These are phyloP conservation scores for Cyphellophora attinorum DNA, from an alignment of 2,329 filamentous ascomycete species.

Conservation along the genomic window DNA sequence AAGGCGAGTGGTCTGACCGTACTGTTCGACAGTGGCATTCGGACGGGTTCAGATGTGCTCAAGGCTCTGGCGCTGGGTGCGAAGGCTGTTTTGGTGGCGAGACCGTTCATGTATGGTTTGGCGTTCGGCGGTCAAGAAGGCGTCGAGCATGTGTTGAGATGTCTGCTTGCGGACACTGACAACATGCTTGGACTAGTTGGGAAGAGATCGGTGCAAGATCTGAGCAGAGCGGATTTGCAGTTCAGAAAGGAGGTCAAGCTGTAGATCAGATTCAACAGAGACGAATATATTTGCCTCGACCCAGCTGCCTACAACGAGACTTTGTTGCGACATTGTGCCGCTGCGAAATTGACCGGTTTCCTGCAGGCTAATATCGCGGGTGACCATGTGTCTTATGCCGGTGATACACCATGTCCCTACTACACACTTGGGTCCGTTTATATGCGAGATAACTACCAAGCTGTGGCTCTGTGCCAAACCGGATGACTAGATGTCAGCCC, in stretches of 20 bases:
- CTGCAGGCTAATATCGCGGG: too few relatives aligned
- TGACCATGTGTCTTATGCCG: too few relatives aligned
- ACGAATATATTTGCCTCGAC: too few relatives aligned
- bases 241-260: conserved; percentile 13
- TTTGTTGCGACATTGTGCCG: too few relatives aligned
- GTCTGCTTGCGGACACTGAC: conserved; percentile 38
- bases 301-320: too few relatives aligned
- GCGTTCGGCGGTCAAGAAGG: conserved; percentile 44
- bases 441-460: too few relatives aligned
- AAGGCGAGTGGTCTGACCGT: conserved; percentile 26
- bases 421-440: too few relatives aligned
- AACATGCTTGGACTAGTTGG: conserved; percentile 19
- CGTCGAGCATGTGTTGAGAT: conserved; percentile 41
- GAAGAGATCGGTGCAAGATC: conserved; percentile 15
- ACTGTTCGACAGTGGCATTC: conserved; percentile 41
- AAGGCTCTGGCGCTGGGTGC: conserved; percentile 48
- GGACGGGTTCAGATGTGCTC: conserved; percentile 40
- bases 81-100: conserved; percentile 47
- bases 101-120: conserved; percentile 50
- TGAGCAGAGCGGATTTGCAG: conserved; percentile 16
- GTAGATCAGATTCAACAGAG: too few relatives aligned
- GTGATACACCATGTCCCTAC: too few relatives aligned
- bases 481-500: too few relatives aligned
- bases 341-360: too few relatives aligned
- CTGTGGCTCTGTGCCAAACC: too few relatives aligned